A percentile compares a stretch with the other conserved stretches of the same genome.
Conservation (phyloP, 495 filamentous ascomycete genomes). For the Podospora tetraspora region DNA sequence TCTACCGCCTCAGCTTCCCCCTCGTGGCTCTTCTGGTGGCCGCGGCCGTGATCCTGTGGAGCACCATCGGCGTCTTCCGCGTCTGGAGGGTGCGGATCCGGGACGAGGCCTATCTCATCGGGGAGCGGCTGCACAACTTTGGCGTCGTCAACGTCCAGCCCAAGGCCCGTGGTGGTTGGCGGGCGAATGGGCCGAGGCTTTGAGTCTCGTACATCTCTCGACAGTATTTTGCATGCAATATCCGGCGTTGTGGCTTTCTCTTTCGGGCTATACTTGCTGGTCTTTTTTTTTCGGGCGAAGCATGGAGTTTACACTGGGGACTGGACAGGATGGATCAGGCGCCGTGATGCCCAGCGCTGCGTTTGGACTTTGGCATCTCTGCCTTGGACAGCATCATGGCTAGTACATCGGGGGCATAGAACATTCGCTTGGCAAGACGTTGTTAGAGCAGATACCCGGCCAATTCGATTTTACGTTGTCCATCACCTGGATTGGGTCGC, state of each 20-base stretch:
- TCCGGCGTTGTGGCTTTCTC: background rate
- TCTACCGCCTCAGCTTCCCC: constrained; percentile 72
- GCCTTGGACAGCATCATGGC: background rate
- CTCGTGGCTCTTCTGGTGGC: constrained; percentile 47
- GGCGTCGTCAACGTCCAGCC: constrained; percentile 49
- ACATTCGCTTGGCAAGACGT: background rate
- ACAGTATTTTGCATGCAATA: background rate
- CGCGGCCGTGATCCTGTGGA: constrained; percentile 29
- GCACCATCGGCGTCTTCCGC: constrained; percentile 58
- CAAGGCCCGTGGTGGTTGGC: constrained; percentile 27
- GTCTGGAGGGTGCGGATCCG: constrained; percentile 77
- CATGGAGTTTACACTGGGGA: background rate
- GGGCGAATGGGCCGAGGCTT: constrained; percentile 24
- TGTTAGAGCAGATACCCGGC: background rate
- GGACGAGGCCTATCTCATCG: constrained; percentile 95
- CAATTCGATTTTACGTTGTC: background rate
- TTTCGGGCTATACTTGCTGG: background rate
- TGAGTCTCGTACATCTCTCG: constrained; percentile 8
- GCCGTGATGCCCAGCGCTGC: background rate
- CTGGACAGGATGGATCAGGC: background rate
- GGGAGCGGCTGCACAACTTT: constrained; percentile 90
- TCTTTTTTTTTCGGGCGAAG: background rate
- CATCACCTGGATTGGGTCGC: background rate
- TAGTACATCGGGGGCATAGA: background rate
- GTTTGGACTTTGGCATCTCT: background rate